Percentiles rank a stretch among this genome's conserved stretches.
Evolutionary conservation across 2,329 filamentous ascomycete species (phyloP).

Genomic region (Aspergillus neoniger): DNA sequence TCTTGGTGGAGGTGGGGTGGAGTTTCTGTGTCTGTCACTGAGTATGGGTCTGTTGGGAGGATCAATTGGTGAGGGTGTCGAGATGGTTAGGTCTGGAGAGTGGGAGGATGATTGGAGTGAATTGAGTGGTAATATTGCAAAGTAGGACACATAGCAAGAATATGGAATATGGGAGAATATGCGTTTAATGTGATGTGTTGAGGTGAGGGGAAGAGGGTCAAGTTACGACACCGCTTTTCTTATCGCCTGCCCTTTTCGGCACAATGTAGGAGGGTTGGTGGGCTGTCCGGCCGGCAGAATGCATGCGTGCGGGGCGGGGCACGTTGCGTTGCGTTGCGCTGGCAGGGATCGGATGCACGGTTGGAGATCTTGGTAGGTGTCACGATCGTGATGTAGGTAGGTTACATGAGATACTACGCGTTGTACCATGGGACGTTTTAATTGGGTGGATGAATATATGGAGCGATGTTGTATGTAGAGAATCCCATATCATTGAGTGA

Average conservation of each 20-base stretch:
- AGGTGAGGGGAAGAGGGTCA: background rate
- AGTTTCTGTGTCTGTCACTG: background rate
- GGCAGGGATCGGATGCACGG: no score
- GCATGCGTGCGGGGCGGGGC: background rate
- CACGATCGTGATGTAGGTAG: no score
- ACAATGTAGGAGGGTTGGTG: background rate
- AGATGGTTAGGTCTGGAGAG: background rate
- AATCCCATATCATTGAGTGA: background rate
- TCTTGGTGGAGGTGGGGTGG: no score
- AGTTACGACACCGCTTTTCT: constrained; percentile 4
- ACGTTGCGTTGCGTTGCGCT: no score
- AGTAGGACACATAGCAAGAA: no score
- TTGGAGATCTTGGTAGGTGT: no score
- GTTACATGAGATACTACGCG: background rate
- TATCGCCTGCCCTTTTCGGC: constrained; percentile 5
- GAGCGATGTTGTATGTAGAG: background rate
- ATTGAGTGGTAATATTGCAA: no score
- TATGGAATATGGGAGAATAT: no score
- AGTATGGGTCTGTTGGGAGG: background rate
- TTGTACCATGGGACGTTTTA: background rate
- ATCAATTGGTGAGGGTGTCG: background rate
- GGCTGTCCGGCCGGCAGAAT: background rate
- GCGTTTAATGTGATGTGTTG: background rate
- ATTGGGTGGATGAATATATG: background rate
- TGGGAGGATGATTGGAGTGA: background rate